A percentile compares a stretch with the other conserved stretches of the same genome.
Conservation (phyloP, 2,329 filamentous ascomycete species). For the Colletotrichum costaricense region DNA sequence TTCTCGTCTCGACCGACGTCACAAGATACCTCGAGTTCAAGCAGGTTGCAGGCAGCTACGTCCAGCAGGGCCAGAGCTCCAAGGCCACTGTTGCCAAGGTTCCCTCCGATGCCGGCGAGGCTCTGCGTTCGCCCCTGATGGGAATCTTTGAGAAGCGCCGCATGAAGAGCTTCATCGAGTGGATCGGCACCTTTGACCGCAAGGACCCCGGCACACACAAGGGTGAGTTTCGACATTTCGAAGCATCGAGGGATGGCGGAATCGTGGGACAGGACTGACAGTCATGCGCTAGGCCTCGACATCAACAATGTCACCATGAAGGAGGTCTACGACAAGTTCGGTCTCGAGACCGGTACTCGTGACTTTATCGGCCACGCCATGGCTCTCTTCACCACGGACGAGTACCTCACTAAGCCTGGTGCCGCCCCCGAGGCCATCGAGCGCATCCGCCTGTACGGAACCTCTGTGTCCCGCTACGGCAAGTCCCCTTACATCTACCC, state of each 20-base stretch:
- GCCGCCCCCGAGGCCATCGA: constrained; percentile 86
- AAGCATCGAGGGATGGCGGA: not conserved
- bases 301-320: constrained; percentile 87
- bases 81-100: constrained; percentile 97
- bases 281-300: constrained; percentile 73
- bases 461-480: constrained; percentile 96
- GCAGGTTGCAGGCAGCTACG: constrained; percentile 95
- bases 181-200: constrained; percentile 87
- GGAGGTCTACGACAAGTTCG: constrained; percentile 99
- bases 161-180: constrained; percentile 96
- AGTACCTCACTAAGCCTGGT: constrained; percentile 81
- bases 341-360: constrained; percentile 86
- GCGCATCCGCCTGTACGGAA: constrained; percentile 95
- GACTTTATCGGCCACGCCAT: constrained; percentile 99
- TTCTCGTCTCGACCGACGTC: constrained; percentile 95
- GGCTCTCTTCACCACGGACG: constrained; percentile 93
- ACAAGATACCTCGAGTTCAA: constrained; percentile 92
- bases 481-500: constrained; percentile 99
- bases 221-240: constrained; percentile 64
- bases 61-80: constrained; percentile 85
- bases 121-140: constrained; percentile 93
- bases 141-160: constrained; percentile 97
- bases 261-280: not conserved
- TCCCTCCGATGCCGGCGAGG: constrained; percentile 90
- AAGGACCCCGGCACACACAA: constrained; percentile 90